Conservation (phyloP, 176 grass and related monocot genomes). For the Thinopyrum elongatum region DNA sequence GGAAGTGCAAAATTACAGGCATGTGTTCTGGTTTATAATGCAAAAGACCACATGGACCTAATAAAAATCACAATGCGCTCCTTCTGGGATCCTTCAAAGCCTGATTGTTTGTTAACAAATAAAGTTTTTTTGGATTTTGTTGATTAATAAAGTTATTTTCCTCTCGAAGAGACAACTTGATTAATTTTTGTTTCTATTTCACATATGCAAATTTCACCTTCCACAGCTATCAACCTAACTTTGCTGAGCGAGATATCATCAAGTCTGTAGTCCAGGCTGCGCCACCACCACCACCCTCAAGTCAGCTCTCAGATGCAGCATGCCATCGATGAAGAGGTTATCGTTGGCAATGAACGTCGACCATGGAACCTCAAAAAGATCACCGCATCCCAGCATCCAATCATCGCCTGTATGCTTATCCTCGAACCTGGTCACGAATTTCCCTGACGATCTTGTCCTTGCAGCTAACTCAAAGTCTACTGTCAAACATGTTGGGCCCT, state of each 20-base stretch:
- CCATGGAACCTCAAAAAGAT: conserved; percentile 62
- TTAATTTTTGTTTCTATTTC: no score
- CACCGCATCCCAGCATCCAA: conserved; percentile 45
- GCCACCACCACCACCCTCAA: conserved; percentile 23
- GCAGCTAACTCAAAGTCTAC: conserved; percentile 76
- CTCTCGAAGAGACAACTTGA: no score
- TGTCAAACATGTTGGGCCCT: conserved; percentile 56
- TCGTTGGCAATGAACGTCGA: conserved; percentile 64
- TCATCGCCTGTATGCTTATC: conserved; percentile 58
- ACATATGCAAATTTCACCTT: no score
- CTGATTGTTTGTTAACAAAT: no score
- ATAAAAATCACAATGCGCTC: no score
- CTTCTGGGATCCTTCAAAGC: no score
- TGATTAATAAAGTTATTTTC: no score
- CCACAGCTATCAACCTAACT: background rate
- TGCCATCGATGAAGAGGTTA: conserved; percentile 62
- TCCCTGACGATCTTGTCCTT: conserved; percentile 39
- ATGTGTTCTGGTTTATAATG: no score
- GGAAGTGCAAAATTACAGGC: no score
- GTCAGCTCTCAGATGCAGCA: conserved; percentile 74
- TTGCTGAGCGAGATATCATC: background rate
- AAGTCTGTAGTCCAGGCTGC: background rate
- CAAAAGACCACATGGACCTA: no score
- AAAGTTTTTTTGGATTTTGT: no score
- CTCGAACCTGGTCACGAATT: conserved; percentile 71